These are phyloP conservation scores for Achlya hypogyna DNA, from an alignment of 352 stramenopile species.

Conservation along the genomic window DNA sequence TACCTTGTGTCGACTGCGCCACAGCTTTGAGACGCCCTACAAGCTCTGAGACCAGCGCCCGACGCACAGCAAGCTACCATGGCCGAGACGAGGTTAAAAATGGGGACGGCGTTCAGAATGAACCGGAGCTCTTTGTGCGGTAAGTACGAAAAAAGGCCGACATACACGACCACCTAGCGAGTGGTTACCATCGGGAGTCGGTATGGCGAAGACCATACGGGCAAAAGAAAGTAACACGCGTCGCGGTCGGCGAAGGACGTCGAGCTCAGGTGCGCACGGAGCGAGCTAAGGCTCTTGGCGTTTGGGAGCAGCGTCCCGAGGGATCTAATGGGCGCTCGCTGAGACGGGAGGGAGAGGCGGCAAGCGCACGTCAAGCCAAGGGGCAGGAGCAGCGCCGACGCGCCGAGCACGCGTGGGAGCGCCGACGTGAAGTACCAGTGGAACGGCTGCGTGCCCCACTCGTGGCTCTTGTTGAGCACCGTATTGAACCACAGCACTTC, in stretches of 20 bases:
- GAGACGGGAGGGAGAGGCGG: background rate
- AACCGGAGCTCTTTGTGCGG: conserved; percentile 99
- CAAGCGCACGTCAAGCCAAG: conserved; percentile 54
- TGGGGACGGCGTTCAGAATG: conserved; percentile 94
- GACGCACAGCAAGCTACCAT: conserved; percentile 36
- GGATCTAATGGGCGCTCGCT: background rate
- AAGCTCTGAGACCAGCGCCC: background rate
- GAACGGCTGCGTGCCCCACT: conserved; percentile 94
- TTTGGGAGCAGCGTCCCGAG: background rate
- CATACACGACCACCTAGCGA: conserved; percentile 53
- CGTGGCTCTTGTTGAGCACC: conserved; percentile 93
- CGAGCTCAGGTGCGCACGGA: background rate
- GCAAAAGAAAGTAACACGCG: background rate
- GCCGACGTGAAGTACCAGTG: conserved; percentile 96
- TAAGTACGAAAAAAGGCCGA: conserved; percentile 92
- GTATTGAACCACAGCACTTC: conserved; percentile 96
- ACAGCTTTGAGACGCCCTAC: conserved; percentile 63
- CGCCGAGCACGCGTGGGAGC: conserved; percentile 83
- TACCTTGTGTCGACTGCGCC: conserved; percentile 51
- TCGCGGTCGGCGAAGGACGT: background rate
- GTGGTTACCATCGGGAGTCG: background rate
- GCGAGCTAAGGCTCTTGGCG: background rate
- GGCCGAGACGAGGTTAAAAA: conserved; percentile 91
- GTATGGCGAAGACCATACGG: too few relatives aligned
- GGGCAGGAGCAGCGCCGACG: conserved; percentile 74